Evolutionary conservation across 148 eudicot genomes (phyloP).

Genomic region (Beta vulgaris): DNA sequence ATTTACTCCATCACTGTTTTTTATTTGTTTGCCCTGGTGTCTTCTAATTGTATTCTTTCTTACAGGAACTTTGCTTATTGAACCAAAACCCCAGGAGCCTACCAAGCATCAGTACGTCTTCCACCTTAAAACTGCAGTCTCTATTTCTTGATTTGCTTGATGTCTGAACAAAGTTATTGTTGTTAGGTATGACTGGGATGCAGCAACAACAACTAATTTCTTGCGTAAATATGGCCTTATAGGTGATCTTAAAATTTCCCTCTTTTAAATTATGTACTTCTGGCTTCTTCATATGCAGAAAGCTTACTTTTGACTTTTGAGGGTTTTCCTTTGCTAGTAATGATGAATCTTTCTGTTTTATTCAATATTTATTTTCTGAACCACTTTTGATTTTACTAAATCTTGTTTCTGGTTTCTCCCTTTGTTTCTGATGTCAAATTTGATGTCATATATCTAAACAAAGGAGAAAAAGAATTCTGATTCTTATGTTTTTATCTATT

Average conservation of each 20-base stretch:
- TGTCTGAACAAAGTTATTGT: slow-evolving; percentile 20
- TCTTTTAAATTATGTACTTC: neutral
- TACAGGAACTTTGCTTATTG: slow-evolving; percentile 84
- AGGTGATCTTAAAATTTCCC: slow-evolving; percentile 39
- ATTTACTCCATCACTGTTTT: neutral
- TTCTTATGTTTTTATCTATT: neutral
- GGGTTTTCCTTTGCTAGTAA: neutral
- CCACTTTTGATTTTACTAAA: neutral
- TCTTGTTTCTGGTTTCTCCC: neutral
- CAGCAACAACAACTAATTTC: slow-evolving; percentile 94
- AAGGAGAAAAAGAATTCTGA: neutral
- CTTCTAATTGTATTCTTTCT: slow-evolving; percentile 5
- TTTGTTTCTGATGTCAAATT: neutral
- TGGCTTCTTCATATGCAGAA: slow-evolving; percentile 1
- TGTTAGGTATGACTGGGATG: slow-evolving; percentile 99
- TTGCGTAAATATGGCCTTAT: slow-evolving; percentile 86
- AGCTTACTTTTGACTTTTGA: neutral
- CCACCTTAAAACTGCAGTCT: neutral
- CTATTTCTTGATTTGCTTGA: neutral
- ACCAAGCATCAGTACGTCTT: slow-evolving; percentile 90
- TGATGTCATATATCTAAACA: neutral
- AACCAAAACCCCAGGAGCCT: slow-evolving; percentile 98
- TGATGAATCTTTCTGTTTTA: neutral
- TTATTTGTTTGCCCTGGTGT: neutral
- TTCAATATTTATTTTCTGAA: too few species aligned